Evolutionary conservation across 345 rosid genomes (phyloP).

Genomic region (Eucalyptus albens): DNA sequence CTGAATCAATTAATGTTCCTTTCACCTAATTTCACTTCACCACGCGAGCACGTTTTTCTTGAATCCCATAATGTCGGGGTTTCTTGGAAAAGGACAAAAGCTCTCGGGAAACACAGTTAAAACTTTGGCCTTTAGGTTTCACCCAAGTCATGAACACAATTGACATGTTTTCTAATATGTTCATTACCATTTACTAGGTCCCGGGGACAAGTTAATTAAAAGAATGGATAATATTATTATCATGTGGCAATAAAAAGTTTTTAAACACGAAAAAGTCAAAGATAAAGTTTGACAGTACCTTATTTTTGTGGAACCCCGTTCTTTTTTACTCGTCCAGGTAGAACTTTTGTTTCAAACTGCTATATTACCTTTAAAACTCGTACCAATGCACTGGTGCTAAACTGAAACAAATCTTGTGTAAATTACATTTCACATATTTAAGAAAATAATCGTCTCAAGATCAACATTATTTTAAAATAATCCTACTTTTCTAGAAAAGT

Average conservation of each 20-base stretch:
- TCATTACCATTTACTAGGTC: neutral
- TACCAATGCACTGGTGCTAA: neutral
- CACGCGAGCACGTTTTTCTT: neutral
- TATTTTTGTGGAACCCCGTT: neutral
- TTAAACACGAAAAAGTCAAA: neutral
- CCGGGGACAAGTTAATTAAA: neutral
- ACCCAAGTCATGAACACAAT: neutral
- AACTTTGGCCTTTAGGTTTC: neutral
- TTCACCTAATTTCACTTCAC: neutral
- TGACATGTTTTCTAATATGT: neutral
- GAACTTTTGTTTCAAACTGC: neutral
- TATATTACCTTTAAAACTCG: neutral
- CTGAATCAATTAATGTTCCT: neutral
- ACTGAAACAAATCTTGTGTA: neutral
- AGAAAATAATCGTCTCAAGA: neutral
- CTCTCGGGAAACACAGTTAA: neutral
- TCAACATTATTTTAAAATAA: neutral
- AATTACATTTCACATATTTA: neutral
- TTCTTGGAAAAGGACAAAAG: neutral
- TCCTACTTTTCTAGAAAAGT: neutral
- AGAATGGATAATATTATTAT: neutral
- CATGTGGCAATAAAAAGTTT: neutral
- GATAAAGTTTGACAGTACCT: neutral
- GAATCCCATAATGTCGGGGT: neutral
- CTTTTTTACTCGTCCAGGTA: neutral